Conservation (phyloP, 139 green algal genomes). For the Micractinium sp. region DNA sequence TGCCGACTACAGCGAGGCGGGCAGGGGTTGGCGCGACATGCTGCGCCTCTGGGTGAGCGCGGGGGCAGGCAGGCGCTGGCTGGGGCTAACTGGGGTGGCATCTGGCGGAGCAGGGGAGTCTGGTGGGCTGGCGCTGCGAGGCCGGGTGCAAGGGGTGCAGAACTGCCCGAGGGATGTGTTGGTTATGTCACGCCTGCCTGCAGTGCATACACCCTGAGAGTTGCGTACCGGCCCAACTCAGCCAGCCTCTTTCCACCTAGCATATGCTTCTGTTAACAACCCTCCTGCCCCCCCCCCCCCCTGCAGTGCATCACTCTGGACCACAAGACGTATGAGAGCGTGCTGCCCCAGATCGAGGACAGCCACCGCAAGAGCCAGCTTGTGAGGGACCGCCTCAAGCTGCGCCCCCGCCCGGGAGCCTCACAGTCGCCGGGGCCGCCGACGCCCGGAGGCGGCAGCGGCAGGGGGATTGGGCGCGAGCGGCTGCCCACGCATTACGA, state of each 20-base stretch:
- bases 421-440: not conserved
- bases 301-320: slow-evolving; percentile 49
- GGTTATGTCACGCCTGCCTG: not conserved
- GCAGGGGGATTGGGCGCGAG: not conserved
- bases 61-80: not conserved
- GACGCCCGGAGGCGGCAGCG: not conserved
- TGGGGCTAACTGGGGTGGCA: not conserved
- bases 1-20: slow-evolving; percentile 49
- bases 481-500: slow-evolving; percentile 49
- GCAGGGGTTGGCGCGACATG: slow-evolving; percentile 56
- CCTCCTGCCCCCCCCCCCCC: not conserved
- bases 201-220: not conserved
- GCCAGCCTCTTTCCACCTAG: not conserved
- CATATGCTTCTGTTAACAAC: not conserved
- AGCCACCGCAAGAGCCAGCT: slow-evolving; percentile 50
- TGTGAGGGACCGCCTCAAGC: slow-evolving; percentile 39
- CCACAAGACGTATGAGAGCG: slow-evolving; percentile 56
- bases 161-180: not conserved
- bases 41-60: slow-evolving; percentile 56
- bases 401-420: not conserved
- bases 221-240: not conserved
- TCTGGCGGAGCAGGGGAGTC: no score
- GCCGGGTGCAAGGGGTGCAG: no score
- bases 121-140: no score
- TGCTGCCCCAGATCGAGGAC: slow-evolving; percentile 46